These are phyloP conservation scores for Hygrophila difformis DNA, from an alignment of 257 asterid species.

Conservation along the genomic window DNA sequence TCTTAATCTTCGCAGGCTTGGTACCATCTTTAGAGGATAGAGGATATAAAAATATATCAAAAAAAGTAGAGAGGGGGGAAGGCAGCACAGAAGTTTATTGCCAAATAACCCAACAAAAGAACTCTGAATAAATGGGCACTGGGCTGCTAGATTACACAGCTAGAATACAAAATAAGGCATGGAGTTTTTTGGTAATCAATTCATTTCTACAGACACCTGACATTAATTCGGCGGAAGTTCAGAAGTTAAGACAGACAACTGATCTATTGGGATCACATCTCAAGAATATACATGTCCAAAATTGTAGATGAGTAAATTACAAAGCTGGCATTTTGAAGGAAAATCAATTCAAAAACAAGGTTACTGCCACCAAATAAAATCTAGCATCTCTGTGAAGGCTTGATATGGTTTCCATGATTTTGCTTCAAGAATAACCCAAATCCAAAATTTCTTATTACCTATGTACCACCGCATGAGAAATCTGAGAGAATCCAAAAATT, in stretches of 20 bases:
- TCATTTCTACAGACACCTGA: too few relatives aligned
- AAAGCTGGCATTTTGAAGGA: neutral
- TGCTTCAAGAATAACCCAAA: neutral
- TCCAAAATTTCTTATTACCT: neutral
- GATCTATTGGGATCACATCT: too few relatives aligned
- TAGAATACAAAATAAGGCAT: neutral
- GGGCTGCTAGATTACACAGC: neutral
- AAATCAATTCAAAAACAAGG: neutral
- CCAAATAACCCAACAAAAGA: neutral
- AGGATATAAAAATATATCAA: conserved; percentile 16
- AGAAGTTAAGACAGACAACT: too few relatives aligned
- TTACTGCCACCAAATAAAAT: neutral
- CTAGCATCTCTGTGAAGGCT: conserved; percentile 4
- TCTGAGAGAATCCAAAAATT: neutral
- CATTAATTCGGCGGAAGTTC: too few relatives aligned
- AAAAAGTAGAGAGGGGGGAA: conserved; percentile 11
- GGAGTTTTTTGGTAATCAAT: too few relatives aligned
- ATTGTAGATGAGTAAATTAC: conserved; percentile 1
- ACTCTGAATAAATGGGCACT: too few relatives aligned
- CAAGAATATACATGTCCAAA: neutral
- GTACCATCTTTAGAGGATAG: conserved; percentile 55
- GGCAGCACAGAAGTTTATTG: conserved; percentile 3
- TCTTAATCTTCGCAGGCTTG: conserved; percentile 55
- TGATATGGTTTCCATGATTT: neutral
- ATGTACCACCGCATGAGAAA: neutral